A percentile compares a stretch with the other conserved stretches of the same genome.
Evolutionary conservation across 2,329 filamentous ascomycete species (phyloP).

Genomic region (Rhynchosporium secalis): DNA sequence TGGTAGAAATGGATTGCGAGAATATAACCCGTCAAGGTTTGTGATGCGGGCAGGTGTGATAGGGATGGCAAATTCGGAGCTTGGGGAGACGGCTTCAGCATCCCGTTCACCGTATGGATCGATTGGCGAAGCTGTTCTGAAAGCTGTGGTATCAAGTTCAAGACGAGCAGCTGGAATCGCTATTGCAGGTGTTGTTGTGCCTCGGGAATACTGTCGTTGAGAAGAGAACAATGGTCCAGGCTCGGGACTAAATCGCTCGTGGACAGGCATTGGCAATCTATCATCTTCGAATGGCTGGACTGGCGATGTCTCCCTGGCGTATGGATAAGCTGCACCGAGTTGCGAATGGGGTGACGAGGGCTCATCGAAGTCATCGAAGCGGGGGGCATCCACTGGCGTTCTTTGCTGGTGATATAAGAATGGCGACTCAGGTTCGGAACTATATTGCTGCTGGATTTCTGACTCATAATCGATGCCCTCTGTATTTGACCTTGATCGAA

Average conservation of each 20-base stretch:
- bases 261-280: background rate
- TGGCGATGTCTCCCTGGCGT: background rate
- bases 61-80: constrained; percentile 5
- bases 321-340: background rate
- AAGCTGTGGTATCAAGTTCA: constrained; percentile 1
- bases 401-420: background rate
- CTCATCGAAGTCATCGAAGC: background rate
- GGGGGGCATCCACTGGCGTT: background rate
- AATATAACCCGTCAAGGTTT: background rate
- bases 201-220: background rate
- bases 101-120: constrained; percentile 3
- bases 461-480: too few relatives aligned
- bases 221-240: background rate
- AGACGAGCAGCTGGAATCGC: background rate
- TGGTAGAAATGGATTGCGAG: background rate
- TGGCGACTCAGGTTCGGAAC: background rate
- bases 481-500: too few relatives aligned
- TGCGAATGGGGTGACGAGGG: background rate
- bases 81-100: background rate
- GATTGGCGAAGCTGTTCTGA: background rate
- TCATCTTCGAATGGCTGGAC: constrained; percentile 1
- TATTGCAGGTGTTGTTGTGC: background rate
- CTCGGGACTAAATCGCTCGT: background rate
- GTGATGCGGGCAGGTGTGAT: constrained; percentile 4
- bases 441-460: background rate